Base-by-base conservation (phyloP, 352 stramenopile genomes). In the Phytophthora sp. region DNA sequence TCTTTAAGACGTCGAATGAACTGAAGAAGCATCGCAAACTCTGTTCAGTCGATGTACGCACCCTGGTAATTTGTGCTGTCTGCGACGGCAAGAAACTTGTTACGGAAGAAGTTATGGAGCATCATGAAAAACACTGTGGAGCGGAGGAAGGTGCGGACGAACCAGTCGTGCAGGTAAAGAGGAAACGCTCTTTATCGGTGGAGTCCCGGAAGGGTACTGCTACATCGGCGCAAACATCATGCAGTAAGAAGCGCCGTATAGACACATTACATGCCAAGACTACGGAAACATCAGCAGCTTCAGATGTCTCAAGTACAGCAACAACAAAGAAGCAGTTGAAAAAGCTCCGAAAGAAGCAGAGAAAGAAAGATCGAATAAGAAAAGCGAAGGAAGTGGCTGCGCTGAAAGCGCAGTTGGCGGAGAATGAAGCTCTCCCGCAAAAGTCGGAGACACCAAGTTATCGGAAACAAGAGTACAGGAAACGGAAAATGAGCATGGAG, bases 401-500 rank as follows among this genome's bases (percentile, higher is more conserved):
- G 38, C n/a, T 34, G 20, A 35, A 7, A 31, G 20, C 15, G 23
- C 43, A 24, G n/a, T n/a, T n/a, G n/a, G n/a, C n/a, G n/a, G n/a
- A n/a, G n/a, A 43, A 2, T 26, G 6, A 21, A 11, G 24, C 21
- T 17, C 20, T 27, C 6, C 30, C 26, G 10, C 31, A 49, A 49
- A 51, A 49, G 38, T 15, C 21, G 8, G 42, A 62, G 13, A 24
- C 32, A 39, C 32, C 26, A 9, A 69, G 30, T 23, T 43, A 54
- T 12, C 38, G 54, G 34, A 27, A 35, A 42, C 52, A 62, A 49
- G 51, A 62, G 44, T 32, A 46, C n/a, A 65, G 68, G 62, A 58
- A 69, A 37, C 77, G 82, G 46, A 89, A 85, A 64, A 84, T 89
- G 77, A 91, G 82, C 49, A 76, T 79, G 48, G 82, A 85, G 43